These are phyloP conservation scores for Misopates orontium DNA, from an alignment of 257 asterid species.

Conservation along the genomic window DNA sequence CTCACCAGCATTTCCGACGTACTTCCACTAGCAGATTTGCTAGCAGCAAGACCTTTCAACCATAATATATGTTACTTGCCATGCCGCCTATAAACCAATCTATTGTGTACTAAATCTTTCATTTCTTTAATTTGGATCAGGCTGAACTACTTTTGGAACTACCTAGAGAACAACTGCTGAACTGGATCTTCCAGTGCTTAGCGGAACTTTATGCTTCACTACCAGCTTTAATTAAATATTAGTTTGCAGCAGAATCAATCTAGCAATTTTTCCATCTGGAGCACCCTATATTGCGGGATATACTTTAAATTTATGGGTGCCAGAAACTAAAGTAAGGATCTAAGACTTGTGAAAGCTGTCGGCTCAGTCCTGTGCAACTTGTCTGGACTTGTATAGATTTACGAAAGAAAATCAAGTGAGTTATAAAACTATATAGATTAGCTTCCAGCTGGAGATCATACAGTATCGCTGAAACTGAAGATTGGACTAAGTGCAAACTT, in stretches of 20 bases:
- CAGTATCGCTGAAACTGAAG: constrained; percentile 12
- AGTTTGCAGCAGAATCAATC: constrained; percentile 28
- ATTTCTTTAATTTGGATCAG: constrained; percentile 48
- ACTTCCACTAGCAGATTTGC: too few species aligned
- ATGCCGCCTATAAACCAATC: constrained; percentile 4
- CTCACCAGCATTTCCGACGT: too few species aligned
- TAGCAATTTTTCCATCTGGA: constrained; percentile 18
- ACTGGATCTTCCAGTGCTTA: constrained; percentile 92
- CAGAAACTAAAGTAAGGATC: constrained; percentile 17
- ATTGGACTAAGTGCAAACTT: neutral
- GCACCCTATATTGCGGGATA: neutral
- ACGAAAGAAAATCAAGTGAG: constrained; percentile 1
- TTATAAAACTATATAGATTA: neutral
- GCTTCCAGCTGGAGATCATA: constrained; percentile 5
- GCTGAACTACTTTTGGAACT: constrained; percentile 91
- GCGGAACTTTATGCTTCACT: constrained; percentile 81
- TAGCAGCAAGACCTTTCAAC: too few species aligned
- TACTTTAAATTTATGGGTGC: constrained; percentile 12
- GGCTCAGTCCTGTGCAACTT: neutral
- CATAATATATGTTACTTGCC: neutral
- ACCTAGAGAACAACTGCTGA: constrained; percentile 92
- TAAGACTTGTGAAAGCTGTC: constrained; percentile 25
- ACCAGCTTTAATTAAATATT: constrained; percentile 85
- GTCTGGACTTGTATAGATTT: constrained; percentile 21
- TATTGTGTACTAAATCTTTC: neutral